phyloP scores from a whole-genome alignment of 2,329 filamentous ascomycete species.

The Cryphonectria carpinicola region DNA sequence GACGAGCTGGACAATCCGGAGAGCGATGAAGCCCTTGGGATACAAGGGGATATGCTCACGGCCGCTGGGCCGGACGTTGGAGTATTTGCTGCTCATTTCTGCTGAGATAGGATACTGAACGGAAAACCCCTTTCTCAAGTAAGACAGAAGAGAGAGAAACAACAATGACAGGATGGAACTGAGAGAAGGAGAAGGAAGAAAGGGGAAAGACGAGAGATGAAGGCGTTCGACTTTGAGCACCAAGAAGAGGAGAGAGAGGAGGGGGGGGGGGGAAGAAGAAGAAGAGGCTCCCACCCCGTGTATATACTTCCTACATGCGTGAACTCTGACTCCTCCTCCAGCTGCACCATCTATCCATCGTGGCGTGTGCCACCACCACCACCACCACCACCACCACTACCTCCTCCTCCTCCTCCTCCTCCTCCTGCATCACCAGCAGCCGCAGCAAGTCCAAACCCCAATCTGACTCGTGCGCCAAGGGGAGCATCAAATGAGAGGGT shows the following conservation, averaged over 20 bases:
- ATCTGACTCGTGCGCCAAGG: not conserved
- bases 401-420: not conserved
- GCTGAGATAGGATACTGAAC: too few relatives aligned
- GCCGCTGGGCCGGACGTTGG: constrained; percentile 40
- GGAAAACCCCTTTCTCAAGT: too few relatives aligned
- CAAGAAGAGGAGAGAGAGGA: not conserved
- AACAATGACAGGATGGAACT: not conserved
- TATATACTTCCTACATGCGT: constrained; percentile 3
- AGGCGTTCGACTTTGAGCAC: not conserved
- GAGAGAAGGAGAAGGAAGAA: not conserved
- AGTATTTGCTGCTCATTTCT: constrained; percentile 33
- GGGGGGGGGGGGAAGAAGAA: too few relatives aligned
- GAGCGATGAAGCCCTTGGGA: constrained; percentile 47
- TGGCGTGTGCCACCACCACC: not conserved
- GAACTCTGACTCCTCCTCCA: not conserved
- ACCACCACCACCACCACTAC: too few relatives aligned
- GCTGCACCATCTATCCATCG: not conserved
- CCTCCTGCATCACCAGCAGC: not conserved
- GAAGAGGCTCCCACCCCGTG: not conserved
- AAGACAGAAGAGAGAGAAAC: not conserved
- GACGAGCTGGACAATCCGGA: constrained; percentile 51
- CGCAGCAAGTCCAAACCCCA: not conserved
- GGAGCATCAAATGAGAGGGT: too few relatives aligned
- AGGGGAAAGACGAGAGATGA: not conserved
- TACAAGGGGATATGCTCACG: constrained; percentile 52